A percentile compares a stretch with the other conserved stretches of the same genome.
Conservation (phyloP, 805 yeast genomes). For the Pichia exigua region DNA sequence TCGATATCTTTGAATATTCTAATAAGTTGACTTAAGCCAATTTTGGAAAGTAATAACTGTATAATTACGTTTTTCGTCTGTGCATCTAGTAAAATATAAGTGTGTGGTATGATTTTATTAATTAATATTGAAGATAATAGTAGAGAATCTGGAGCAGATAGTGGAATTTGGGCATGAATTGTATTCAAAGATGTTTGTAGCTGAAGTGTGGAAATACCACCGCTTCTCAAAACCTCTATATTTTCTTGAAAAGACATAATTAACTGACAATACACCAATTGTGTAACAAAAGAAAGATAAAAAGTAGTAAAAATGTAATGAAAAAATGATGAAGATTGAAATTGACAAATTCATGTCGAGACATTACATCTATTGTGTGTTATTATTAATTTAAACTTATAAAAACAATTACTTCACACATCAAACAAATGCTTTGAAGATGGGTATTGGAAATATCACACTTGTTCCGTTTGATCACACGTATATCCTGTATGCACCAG, state of each 20-base stretch:
- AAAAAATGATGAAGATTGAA: background rate
- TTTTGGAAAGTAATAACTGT: slow-evolving; percentile 14
- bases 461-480: slow-evolving; percentile 75
- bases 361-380: no score
- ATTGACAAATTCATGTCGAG: background rate
- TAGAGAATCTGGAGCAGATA: slow-evolving; percentile 9
- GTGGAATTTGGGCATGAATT: background rate
- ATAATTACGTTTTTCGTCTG: background rate
- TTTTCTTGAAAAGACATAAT: background rate
- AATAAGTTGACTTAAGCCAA: slow-evolving; percentile 14
- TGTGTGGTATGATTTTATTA: slow-evolving; percentile 14
- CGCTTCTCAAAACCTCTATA: background rate
- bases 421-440: background rate
- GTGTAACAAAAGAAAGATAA: background rate
- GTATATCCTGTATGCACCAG: slow-evolving; percentile 68
- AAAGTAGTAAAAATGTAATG: background rate
- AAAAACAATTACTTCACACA: no score
- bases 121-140: slow-evolving; percentile 13
- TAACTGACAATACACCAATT: background rate
- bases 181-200: slow-evolving; percentile 2
- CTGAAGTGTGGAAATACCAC: slow-evolving; percentile 1
- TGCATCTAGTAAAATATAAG: slow-evolving; percentile 13
- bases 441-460: background rate
- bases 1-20: background rate
- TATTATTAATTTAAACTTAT: no score